These are phyloP conservation scores for Populus davidiana DNA, from an alignment of 345 rosid species.

Conservation along the genomic window DNA sequence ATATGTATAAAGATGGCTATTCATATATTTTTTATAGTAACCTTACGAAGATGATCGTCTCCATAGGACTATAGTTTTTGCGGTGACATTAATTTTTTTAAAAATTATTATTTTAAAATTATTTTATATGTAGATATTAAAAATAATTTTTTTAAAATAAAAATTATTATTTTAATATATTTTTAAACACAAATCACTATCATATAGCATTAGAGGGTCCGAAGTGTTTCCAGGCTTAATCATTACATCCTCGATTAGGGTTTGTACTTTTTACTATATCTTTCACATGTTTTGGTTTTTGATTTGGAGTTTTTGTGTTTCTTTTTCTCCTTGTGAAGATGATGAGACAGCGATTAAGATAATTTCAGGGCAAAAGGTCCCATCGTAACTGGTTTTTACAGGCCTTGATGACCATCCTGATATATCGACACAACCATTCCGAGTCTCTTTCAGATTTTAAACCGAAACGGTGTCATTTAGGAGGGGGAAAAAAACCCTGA, in stretches of 20 bases:
- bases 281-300: not conserved
- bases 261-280: not conserved
- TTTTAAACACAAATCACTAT: no score
- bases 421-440: not conserved
- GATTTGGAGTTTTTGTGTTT: not conserved
- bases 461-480: no score
- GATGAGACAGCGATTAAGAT: not conserved
- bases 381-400: not conserved
- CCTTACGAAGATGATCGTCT: no score
- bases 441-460: not conserved
- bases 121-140: no score
- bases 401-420: not conserved
- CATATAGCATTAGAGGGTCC: not conserved
- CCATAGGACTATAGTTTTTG: no score
- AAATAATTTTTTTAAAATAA: no score
- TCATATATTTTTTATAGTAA: no score
- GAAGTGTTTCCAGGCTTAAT: not conserved
- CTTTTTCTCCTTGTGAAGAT: not conserved
- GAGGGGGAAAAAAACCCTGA: no score
- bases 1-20: no score
- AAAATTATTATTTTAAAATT: no score
- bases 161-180: no score
- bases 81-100: no score
- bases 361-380: not conserved
- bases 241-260: not conserved